Base-by-base conservation (phyloP, 1,139 yeast genomes). In the Sporopachydermia cereana region DNA sequence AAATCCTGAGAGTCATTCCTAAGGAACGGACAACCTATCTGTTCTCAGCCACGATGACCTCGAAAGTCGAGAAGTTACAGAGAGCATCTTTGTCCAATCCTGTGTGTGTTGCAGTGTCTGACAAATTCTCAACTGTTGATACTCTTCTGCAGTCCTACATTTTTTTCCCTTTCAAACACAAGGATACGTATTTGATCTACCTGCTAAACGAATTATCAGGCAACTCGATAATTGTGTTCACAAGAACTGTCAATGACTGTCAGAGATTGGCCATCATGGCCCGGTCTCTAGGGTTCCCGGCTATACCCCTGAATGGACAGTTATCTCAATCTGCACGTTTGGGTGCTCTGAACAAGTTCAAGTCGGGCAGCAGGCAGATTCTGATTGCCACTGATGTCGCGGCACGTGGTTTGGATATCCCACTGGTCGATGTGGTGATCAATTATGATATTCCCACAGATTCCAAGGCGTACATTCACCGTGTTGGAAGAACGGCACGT, bases 401-500 rank as follows among this genome's bases (percentile, higher is more conserved):
- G 9, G 96, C 98, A 1, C 78, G 98, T 67, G 98, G 98, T 48
- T 74, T 91, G 53, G 98, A 91, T 73, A 91, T 91, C 50, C 98
- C 98, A 3, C 72, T 83, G 23, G 98, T 91, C 41, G 98, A 91
- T 62, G 72, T 85, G 46, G 98, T 91, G 43, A 73, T 91, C 50
- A 91, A 91, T 63, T 91, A 86, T 59, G 96, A 89, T 59, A 88
- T 91, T 27, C 99, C 98, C 14, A 91, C 95, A 9, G 97, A 93
- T 58, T 88, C 97, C n/a, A 93, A 93, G 59, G 94, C 96, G 1
- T 91, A 93, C 56, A 89, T 93, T 53, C 98, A 91, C 62, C 74
- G 98, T 58, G 98, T 91, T 18, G 98, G 98, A 29, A 80, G 98
- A 69, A 91, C 98, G 24, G 98, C 98, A 1, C 81, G 98, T 63